Conservation (phyloP, 2,329 filamentous ascomycete species). For the Nemania bipapillata region DNA sequence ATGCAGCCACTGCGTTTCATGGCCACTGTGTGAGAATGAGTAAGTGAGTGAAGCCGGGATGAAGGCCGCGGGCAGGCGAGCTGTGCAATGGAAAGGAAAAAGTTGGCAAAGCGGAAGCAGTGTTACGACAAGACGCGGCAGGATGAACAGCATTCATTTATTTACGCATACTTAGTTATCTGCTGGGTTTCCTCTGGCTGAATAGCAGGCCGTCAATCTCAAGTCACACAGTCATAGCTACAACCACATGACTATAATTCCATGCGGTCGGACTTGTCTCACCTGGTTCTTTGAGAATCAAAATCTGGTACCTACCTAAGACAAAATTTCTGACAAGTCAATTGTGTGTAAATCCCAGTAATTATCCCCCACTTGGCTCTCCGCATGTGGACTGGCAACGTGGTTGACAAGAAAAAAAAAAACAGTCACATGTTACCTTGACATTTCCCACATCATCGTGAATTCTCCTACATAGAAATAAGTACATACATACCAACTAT, state of each 20-base stretch:
- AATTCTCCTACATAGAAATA: too few species aligned
- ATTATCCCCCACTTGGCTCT: slow-evolving; percentile 26
- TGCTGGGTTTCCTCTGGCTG: not conserved
- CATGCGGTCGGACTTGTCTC: slow-evolving; percentile 36
- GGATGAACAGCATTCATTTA: not conserved
- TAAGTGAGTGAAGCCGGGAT: not conserved
- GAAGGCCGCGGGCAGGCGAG: too few species aligned
- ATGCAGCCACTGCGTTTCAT: slow-evolving; percentile 2
- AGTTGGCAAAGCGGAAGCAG: not conserved
- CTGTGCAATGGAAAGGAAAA: not conserved
- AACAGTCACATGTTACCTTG: not conserved
- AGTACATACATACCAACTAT: not conserved
- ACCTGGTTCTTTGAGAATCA: slow-evolving; percentile 13
- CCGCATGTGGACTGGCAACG: slow-evolving; percentile 11
- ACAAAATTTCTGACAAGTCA: slow-evolving; percentile 28
- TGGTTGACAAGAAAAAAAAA: not conserved
- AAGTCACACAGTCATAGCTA: not conserved
- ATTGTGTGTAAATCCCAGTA: slow-evolving; percentile 17
- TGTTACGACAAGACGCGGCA: not conserved
- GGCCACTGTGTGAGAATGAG: not conserved
- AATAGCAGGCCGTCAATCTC: not conserved
- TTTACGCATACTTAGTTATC: not conserved
- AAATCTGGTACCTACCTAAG: slow-evolving; percentile 19
- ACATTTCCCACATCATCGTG: not conserved
- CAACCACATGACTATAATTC: slow-evolving; percentile 35